Evolutionary conservation across 2,329 filamentous ascomycete genomes (phyloP), one percentile per base, ranked within the genome.

Genomic region (Balansia obtecta): DNA sequence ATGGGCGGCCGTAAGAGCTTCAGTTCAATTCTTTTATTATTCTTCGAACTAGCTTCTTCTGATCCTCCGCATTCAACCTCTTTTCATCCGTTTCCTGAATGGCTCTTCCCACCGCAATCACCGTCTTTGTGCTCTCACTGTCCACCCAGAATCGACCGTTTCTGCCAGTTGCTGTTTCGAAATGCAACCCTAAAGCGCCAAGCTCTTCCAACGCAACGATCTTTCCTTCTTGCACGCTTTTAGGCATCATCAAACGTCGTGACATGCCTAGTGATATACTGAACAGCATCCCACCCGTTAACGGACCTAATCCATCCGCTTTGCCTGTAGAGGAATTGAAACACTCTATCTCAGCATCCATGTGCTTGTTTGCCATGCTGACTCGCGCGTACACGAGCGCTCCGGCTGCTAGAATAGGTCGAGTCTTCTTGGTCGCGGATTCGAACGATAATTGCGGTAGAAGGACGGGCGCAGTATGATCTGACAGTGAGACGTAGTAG

Each of bases 81-180:
- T 76, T 75, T 60, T 84, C 77, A 63, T 97, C 90, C n/a, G 84
- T 85, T 63, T 87, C 80, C 59, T 77, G 76, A 45, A 98, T 71
- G 42, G 88, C 86, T 57, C 80, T 80, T 1, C 90, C 91, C 50
- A 97, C 86, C 1, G 81, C 77, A 54, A 95, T 71, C 8, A 89
- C 83, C 33, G 81, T 82, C 68, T 78, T 85, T 38, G 84, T 70
- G 54, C 74, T 85, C 30, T 85, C 86, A 57, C 85, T 89, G 61
- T 91, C 83, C 13, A 97, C 86, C 89, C 93, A 97, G 20, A 97
- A 79, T 65, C 81, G 84, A 40, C 93, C 93, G 66, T 98, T 98
- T 61, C 88, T 80, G 16, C 93, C 93, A 9, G 95, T 86, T 0
- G 91, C 91, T 53, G 94, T 86, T 72, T 98, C 93, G 65, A 97